Conservation (phyloP, 768 basidiomycete genomes). For the Galerina sulciceps region DNA sequence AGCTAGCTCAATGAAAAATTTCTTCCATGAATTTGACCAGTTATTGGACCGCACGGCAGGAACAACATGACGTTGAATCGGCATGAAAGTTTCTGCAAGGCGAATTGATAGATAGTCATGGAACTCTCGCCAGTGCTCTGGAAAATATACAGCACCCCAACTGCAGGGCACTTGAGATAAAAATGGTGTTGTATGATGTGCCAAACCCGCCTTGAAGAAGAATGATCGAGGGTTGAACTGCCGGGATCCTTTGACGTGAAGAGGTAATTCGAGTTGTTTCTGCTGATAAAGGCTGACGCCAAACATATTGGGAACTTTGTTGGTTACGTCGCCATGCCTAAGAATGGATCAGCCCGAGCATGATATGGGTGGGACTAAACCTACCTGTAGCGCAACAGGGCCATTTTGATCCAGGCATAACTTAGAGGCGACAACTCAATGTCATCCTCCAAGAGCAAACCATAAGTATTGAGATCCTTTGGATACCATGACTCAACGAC, state of each 20-base stretch:
- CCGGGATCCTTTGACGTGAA: constrained; percentile 55
- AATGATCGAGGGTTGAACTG: constrained; percentile 68
- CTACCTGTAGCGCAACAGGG: constrained; percentile 76
- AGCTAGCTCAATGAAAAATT: constrained; percentile 85
- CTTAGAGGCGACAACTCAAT: constrained; percentile 84
- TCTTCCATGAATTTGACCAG: constrained; percentile 88
- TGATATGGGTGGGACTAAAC: neutral
- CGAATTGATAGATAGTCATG: constrained; percentile 77
- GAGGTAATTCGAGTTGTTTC: constrained; percentile 76
- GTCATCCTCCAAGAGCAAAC: constrained; percentile 84
- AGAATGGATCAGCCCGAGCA: neutral
- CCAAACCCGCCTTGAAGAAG: constrained; percentile 48
- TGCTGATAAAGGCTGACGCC: constrained; percentile 89
- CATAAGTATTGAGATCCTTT: constrained; percentile 70
- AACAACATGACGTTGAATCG: constrained; percentile 56
- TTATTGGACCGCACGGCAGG: constrained; percentile 78
- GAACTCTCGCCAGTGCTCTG: constrained; percentile 87
- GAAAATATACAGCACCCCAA: constrained; percentile 93
- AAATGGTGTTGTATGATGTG: constrained; percentile 64
- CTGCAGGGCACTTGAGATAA: constrained; percentile 88
- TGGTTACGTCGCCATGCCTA: constrained; percentile 57
- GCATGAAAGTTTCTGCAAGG: constrained; percentile 53
- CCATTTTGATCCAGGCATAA: constrained; percentile 86
- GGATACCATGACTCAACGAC: constrained; percentile 94
- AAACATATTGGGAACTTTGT: constrained; percentile 56